Evolutionary conservation across 148 eudicot species (phyloP), one percentile per base, ranked within the genome.

Genomic region (Simmondsia chinensis): DNA sequence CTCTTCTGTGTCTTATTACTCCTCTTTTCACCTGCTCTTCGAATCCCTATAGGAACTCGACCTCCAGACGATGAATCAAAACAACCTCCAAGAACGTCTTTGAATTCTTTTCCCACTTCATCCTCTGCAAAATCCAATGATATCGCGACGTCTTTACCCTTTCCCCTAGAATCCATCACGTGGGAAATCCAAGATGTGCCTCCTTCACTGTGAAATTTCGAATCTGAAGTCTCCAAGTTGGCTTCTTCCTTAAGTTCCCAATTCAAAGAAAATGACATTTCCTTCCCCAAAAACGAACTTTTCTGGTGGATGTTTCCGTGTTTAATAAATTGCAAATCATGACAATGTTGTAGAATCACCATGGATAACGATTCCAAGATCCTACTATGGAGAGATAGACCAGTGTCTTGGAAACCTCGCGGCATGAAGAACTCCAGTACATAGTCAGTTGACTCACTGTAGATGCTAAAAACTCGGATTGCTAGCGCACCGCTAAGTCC

Each of bases 341-440:
- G 64, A 52, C 79, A 71, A 39, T 61, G 61, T 30, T 60, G 61
- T 48, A 64, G 76, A 24, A 82, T 53, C 18, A 61, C 57, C 46
- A 47, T 44, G n/a, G 78, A 61, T 25, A 87, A 26, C 4, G 75
- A 74, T 34, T 63, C 65, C 56, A 72, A 60, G 59, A 80, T 41
- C 59, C 23, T 60, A 35, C 20, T 17, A 47, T 71, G 71, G 21
- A 61, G 50, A 41, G 29, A 43, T 19, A 60, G 26, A 39, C 69
- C 76, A 9, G 52, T 51, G 41, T 74, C 72, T 42, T 60, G 62
- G 56, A 71, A 61, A 32, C 72, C 70, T 9, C 48, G 20, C 9
- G 96, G 96, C 18, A 87, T 57, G 56, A 82, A 76, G 42, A 87
- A 80, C 47, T 87, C 96, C 56, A 87, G 31, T n/a, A 79, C 77